phyloP scores from a whole-genome alignment of 805 yeast species.

The Lachancea mirantina region DNA sequence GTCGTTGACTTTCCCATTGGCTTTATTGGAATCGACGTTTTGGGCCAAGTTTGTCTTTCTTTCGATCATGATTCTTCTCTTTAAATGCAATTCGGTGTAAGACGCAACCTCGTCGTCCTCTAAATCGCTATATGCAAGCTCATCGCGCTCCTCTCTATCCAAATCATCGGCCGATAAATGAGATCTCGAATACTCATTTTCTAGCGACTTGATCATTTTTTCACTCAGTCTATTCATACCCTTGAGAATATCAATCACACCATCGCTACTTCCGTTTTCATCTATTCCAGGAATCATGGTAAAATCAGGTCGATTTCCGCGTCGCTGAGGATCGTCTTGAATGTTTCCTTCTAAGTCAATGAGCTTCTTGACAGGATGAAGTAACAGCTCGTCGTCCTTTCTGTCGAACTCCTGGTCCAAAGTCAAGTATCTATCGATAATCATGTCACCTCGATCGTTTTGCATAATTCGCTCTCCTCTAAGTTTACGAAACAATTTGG shows the following conservation, averaged over 20 bases:
- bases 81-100: constrained; percentile 44
- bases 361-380: constrained; percentile 53
- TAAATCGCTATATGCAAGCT: constrained; percentile 45
- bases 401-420: constrained; percentile 54
- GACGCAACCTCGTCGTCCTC: constrained; percentile 41
- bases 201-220: constrained; percentile 60
- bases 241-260: constrained; percentile 62
- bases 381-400: constrained; percentile 36
- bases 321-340: constrained; percentile 66
- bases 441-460: constrained; percentile 74
- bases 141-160: constrained; percentile 36
- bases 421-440: constrained; percentile 76
- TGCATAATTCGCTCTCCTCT: constrained; percentile 80
- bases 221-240: constrained; percentile 87
- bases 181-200: constrained; percentile 36
- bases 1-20: constrained; percentile 12
- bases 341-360: constrained; percentile 77
- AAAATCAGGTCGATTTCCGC: constrained; percentile 79
- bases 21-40: background rate
- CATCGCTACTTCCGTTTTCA: constrained; percentile 49
- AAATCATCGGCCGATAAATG: constrained; percentile 33
- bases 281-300: constrained; percentile 65
- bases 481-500: constrained; percentile 76
- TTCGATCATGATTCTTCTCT: constrained; percentile 12
- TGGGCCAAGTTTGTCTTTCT: background rate